phyloP scores from a whole-genome alignment of 164 flowering plant species.

The Umbellularia californica region DNA sequence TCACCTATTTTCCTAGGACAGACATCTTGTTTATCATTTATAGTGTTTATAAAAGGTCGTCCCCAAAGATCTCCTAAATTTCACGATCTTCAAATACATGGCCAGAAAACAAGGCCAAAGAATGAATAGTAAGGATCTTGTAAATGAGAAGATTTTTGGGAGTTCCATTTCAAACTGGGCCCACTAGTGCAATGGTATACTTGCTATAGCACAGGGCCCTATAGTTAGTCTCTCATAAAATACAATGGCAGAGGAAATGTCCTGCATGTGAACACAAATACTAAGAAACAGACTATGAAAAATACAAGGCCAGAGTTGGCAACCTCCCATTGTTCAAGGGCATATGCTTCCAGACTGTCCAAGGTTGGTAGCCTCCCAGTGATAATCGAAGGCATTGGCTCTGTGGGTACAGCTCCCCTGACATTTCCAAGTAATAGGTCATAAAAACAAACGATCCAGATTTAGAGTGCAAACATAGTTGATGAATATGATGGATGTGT shows the following conservation, averaged over 20 bases:
- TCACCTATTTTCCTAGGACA: background rate
- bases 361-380: conserved; percentile 75
- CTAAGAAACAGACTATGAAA: conserved; percentile 4
- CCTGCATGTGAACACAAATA: conserved; percentile 5
- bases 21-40: no score
- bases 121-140: background rate
- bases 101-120: background rate
- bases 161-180: background rate
- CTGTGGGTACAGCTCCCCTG: conserved; percentile 86
- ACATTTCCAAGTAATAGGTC: conserved; percentile 1
- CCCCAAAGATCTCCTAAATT: background rate
- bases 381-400: conserved; percentile 69
- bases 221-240: background rate
- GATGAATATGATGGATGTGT: background rate
- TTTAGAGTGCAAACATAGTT: background rate
- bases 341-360: conserved; percentile 85
- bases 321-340: conserved; percentile 95
- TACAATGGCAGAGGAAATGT: background rate
- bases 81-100: background rate
- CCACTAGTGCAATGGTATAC: background rate
- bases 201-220: background rate
- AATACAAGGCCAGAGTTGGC: conserved; percentile 19
- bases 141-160: background rate
- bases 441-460: background rate
- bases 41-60: no score